Base-by-base conservation (phyloP, 495 filamentous ascomycete species). In the Saxophila tyrrhenica region DNA sequence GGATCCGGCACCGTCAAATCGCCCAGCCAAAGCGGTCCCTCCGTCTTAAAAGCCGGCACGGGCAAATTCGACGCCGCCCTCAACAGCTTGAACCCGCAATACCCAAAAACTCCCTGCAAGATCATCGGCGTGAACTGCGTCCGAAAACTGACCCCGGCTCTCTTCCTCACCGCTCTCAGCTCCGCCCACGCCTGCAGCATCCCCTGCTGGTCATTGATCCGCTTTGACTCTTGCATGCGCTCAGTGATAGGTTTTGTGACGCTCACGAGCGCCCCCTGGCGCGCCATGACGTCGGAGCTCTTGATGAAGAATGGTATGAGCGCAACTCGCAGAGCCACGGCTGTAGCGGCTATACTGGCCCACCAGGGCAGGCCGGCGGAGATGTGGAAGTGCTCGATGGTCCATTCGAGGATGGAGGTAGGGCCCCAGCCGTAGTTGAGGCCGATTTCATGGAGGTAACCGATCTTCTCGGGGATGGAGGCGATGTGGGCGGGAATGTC, bases 381-480 rank as follows among this genome's bases (percentile, higher is more conserved):
- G 51, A 95, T 68, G 69, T 96, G 86, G 48, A 92, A 63, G 63
- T 90, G 82, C 70, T 98, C 92, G 25, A 96, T 69, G 8, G 81
- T 2, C 70, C 70, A 86, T 72, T 96, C 73, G 51, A 92, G 77
- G 10, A 78, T 54, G 0, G 80, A 63, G 0, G 86, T 84, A 1
- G 83, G 75, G 21, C 92, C 90, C 73, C 73, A 89, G 62, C 89
- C 87, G 62, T 80, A 96, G 57, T 95, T 87, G 20, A 97, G 69
- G 1, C 92, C 92, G 20, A 95, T 70, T 0, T 78, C 76, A 60
- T 86, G 83, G 48, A 98, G 74, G 61, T 87, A 95, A 48, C 92
- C 92, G 55, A 92, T 82, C 19, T 78, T 72, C 57, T 87, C 85
- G 19, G 84, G 78, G 39, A 86, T 75, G 25, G 73, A 21, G 19